These are phyloP conservation scores for Trichoderma sp. DNA, from an alignment of 2,329 filamentous ascomycete species.

Conservation along the genomic window DNA sequence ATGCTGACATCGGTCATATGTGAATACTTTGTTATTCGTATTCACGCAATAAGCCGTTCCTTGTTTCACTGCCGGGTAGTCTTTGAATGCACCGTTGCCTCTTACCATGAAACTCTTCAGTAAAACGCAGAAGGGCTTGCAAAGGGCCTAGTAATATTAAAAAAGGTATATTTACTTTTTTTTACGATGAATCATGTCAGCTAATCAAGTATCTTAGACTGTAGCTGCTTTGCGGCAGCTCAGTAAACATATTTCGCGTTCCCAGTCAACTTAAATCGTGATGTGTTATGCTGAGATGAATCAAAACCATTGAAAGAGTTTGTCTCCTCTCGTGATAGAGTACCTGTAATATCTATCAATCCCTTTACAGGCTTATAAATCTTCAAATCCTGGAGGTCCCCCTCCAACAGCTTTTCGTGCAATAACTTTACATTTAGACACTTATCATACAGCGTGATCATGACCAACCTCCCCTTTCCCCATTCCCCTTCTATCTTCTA, in stretches of 20 bases:
- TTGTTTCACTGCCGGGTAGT: neutral
- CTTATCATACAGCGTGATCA: constrained; percentile 26
- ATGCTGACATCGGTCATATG: neutral
- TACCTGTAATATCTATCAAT: neutral
- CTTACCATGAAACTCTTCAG: neutral
- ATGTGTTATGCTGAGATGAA: neutral
- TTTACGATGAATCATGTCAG: too few relatives aligned
- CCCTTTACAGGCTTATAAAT: neutral
- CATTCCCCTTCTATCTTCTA: neutral
- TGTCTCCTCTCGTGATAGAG: neutral
- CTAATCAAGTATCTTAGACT: neutral
- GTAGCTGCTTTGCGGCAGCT: neutral
- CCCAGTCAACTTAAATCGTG: neutral
- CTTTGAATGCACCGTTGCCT: neutral
- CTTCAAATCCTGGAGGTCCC: neutral
- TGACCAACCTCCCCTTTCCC: neutral
- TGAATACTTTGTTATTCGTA: neutral
- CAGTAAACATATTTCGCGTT: neutral
- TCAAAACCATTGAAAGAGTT: too few relatives aligned
- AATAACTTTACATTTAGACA: constrained; percentile 20
- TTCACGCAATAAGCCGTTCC: neutral
- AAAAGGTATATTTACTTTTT: too few relatives aligned
- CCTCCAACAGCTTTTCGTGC: neutral
- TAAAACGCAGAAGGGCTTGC: too few relatives aligned
- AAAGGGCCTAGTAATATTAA: too few relatives aligned